Base-by-base conservation (phyloP, 2,329 filamentous ascomycete genomes). In the Aspergillus intermedius region DNA sequence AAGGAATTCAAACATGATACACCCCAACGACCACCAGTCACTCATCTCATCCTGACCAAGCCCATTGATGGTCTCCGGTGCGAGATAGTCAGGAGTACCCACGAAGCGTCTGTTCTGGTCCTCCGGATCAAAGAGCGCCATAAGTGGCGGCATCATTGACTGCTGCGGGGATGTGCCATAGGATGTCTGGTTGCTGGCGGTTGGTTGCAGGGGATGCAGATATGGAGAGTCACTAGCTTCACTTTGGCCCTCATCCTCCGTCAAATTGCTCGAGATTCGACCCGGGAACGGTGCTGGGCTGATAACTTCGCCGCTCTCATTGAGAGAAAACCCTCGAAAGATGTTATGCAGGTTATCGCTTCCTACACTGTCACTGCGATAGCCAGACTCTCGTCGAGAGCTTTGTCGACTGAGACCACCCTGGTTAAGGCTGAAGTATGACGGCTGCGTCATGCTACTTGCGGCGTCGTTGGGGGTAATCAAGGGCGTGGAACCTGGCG, bases 21-120 rank as follows among this genome's bases (percentile, higher is more conserved):
- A 98, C 1, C 93, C 93, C n/a, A 98, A 79, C 19, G 93, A 97
- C 93, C 93, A 98, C 93, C 93, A 98, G 82, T 98, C 93, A 64
- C 93, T 97, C 57, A 91, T 93, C 68, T 97, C 91, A 62, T 98
- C 93, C 68, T 98, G 93, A 1, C 91, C 90, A 56, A 90, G 84
- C 44, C 94, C 93, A 56, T 89, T 91, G 63, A 98, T 95, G 0
- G 94, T 98, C 66, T 98, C 94, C 0, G 93, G 93, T 0, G 93
- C 93, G 12, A 98, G 79, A 64, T 98, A 98, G 67, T 98, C 93
- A 0, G 93, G 93, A 0, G 93, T 98, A 28, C 93, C 93, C 7
- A 98, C 93, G 60, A 98, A 98, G 35, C 89, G 84, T 47, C 93
- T 83, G 63, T 88, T 91, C 52, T 84, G 94, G 62, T 98, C 93